Evolutionary conservation across 306 rosid genomes (phyloP).

Genomic region (Acmispon strigosus): DNA sequence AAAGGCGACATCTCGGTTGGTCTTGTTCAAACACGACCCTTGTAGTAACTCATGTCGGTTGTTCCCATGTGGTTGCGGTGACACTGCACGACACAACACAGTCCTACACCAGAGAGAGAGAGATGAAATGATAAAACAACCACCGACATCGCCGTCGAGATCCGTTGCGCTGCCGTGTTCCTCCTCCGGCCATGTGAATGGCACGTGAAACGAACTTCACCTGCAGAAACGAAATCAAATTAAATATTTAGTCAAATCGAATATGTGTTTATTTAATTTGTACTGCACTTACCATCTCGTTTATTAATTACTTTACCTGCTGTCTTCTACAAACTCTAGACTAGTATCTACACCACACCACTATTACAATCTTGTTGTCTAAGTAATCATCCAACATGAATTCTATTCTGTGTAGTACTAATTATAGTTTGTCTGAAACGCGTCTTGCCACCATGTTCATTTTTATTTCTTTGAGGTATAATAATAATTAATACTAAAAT

Average conservation of each 20-base stretch:
- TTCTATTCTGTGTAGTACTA: not conserved
- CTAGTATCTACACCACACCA: not conserved
- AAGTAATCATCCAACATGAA: not conserved
- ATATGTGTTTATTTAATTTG: not conserved
- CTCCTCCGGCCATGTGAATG: constrained; percentile 17
- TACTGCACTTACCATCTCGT: not conserved
- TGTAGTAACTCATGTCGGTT: constrained; percentile 18
- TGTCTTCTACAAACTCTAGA: not conserved
- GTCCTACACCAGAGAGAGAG: not conserved
- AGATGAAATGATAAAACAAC: not conserved
- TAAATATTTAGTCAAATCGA: not conserved
- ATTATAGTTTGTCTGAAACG: not conserved
- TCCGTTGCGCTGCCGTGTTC: not conserved
- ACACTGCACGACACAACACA: not conserved
- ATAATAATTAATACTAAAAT: not conserved
- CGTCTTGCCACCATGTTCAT: not conserved
- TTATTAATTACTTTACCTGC: not conserved
- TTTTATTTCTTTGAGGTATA: too few relatives aligned
- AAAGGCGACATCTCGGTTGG: constrained; percentile 18
- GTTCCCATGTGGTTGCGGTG: constrained; percentile 5
- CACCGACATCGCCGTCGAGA: constrained; percentile 30
- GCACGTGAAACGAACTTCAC: constrained; percentile 9
- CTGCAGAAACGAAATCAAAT: not conserved
- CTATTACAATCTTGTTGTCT: not conserved
- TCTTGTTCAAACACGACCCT: constrained; percentile 2